A percentile compares a stretch with the other conserved stretches of the same genome.
Conservation (phyloP, 2,329 filamentous ascomycete species). For the Xylariaceae sp. region DNA sequence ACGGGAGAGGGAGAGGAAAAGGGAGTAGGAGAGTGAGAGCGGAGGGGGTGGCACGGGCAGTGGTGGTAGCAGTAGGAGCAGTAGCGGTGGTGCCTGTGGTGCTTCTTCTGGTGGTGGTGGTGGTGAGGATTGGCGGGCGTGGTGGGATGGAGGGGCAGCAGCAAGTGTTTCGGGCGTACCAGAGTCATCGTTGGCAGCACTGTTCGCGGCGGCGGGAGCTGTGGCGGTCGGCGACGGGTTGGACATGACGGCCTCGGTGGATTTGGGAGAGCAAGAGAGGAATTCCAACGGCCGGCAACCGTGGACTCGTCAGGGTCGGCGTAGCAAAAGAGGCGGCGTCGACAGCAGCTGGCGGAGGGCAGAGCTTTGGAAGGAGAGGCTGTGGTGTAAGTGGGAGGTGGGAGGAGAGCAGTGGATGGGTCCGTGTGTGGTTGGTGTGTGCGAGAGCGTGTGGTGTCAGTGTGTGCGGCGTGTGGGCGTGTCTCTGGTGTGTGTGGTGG, state of each 20-base stretch:
- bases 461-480: constrained; percentile 1
- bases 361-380: constrained; percentile 1
- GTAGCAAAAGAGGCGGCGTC: constrained; percentile 8
- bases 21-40: not conserved
- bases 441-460: not conserved
- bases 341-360: not conserved
- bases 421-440: not conserved
- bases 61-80: not conserved
- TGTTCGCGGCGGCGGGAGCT: constrained; percentile 20
- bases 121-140: constrained; percentile 4
- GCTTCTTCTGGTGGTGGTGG: not conserved
- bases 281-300: constrained; percentile 15
- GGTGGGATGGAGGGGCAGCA: constrained; percentile 4
- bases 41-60: not conserved
- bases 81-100: not conserved
- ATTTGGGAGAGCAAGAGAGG: constrained; percentile 1
- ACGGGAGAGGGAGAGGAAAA: not conserved
- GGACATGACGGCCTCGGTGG: constrained; percentile 21
- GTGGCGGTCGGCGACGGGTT: constrained; percentile 24
- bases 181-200: constrained; percentile 24
- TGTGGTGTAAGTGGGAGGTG: constrained; percentile 5
- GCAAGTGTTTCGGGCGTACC: constrained; percentile 17
- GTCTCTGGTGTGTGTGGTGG: constrained; percentile 11
- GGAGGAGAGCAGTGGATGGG: constrained; percentile 5
- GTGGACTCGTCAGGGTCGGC: constrained; percentile 13